Conservation (phyloP, 176 grass and related monocot species). For the Musa schizocarpa region DNA sequence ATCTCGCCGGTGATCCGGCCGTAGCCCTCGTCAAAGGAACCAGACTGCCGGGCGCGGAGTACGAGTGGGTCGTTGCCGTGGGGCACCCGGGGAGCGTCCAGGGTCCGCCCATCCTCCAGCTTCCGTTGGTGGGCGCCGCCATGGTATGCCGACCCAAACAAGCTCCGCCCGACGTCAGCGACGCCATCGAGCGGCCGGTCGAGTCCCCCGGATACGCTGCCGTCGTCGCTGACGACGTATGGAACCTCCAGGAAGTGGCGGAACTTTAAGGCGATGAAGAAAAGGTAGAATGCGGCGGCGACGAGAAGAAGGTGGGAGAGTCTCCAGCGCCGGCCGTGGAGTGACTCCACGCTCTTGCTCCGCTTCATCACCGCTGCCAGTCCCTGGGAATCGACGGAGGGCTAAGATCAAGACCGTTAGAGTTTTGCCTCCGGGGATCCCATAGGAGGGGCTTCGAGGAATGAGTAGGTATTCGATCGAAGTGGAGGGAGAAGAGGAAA, state of each 20-base stretch:
- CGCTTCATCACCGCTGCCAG: neutral
- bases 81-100: neutral
- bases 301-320: conserved; percentile 54
- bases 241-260: conserved; percentile 63
- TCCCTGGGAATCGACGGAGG: neutral
- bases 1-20: neutral
- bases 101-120: conserved; percentile 6
- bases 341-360: conserved; percentile 5
- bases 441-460: neutral
- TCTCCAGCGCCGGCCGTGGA: conserved; percentile 30
- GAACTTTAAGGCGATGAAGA: conserved; percentile 83
- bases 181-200: conserved; percentile 27
- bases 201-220: neutral
- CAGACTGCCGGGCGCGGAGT: neutral
- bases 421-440: neutral
- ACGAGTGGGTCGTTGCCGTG: neutral
- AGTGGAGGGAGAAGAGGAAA: neutral
- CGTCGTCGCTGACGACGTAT: conserved; percentile 29
- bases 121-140: conserved; percentile 14
- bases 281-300: conserved; percentile 47
- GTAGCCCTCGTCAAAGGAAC: neutral
- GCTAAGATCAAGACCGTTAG: neutral
- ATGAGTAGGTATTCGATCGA: neutral
- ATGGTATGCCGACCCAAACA: neutral
- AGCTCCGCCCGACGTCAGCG: conserved; percentile 5